phyloP scores from a whole-genome alignment of 306 rosid species.

The Quercus agrifolia region DNA sequence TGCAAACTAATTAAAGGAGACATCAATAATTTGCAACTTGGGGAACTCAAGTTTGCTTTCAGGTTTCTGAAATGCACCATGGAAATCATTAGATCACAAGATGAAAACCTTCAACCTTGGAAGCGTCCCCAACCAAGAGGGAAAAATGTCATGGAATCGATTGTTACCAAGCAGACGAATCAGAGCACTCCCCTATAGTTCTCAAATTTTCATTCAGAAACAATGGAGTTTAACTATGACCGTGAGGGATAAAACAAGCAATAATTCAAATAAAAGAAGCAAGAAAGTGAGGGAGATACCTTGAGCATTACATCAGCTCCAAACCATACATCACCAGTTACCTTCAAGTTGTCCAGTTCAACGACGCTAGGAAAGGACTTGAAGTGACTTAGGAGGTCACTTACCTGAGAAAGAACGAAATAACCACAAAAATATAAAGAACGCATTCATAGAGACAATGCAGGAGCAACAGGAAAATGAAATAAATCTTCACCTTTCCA shows the following conservation, averaged over 20 bases:
- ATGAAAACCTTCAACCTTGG: too few relatives aligned
- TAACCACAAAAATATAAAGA: conserved; percentile 6
- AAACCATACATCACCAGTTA: conserved; percentile 77
- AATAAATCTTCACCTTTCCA: conserved; percentile 51
- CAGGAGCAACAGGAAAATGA: background rate
- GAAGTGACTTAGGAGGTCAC: conserved; percentile 58
- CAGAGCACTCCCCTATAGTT: background rate
- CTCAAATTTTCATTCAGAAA: background rate
- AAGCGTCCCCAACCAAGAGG: too few relatives aligned
- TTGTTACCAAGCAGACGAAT: too few relatives aligned
- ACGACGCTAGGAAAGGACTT: conserved; percentile 58
- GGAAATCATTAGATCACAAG: too few relatives aligned
- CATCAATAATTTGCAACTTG: too few relatives aligned
- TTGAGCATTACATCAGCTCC: conserved; percentile 57
- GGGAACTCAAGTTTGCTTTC: too few relatives aligned
- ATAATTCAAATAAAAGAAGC: background rate
- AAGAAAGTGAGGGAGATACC: conserved; percentile 35
- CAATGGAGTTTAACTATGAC: background rate
- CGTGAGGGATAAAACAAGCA: background rate
- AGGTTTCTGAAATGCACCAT: too few relatives aligned
- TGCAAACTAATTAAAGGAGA: too few relatives aligned
- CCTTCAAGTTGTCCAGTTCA: conserved; percentile 64
- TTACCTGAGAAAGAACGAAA: conserved; percentile 44
- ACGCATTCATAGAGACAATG: background rate
- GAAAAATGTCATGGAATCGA: too few relatives aligned